Evolutionary conservation across 2,329 filamentous ascomycete species (phyloP).

Genomic region (Neonectria faginata): DNA sequence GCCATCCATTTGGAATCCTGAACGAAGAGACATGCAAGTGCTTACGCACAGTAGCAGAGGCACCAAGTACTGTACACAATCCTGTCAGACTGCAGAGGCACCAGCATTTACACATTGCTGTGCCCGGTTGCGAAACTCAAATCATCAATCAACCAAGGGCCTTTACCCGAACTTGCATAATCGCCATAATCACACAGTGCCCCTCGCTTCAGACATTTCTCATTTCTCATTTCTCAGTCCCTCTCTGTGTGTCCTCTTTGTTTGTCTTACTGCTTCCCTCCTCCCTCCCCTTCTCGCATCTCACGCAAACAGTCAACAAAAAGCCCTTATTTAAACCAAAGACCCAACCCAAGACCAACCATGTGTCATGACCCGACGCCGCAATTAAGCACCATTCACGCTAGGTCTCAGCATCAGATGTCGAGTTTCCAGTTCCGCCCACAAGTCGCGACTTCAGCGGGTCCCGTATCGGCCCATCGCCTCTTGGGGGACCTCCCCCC

Average conservation of each 20-base stretch:
- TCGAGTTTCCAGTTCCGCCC: slow-evolving; percentile 33
- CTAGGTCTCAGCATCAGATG: slow-evolving; percentile 33
- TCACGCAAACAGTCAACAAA: slow-evolving; percentile 19
- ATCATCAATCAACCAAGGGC: slow-evolving; percentile 7
- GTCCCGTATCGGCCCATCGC: slow-evolving; percentile 40
- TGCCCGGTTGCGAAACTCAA: slow-evolving; percentile 15
- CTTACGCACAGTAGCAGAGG: slow-evolving; percentile 21
- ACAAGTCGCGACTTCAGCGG: slow-evolving; percentile 29
- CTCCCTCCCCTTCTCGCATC: slow-evolving; percentile 1
- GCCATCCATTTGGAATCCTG: slow-evolving; percentile 26
- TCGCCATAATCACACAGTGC: slow-evolving; percentile 16
- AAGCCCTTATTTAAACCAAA: slow-evolving; percentile 8
- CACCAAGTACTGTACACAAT: slow-evolving; percentile 5
- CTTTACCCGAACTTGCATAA: background rate
- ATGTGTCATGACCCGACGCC: slow-evolving; percentile 35
- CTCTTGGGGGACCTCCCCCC: slow-evolving; percentile 13
- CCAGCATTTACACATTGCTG: slow-evolving; percentile 11
- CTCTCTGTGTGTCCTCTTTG: too few species aligned
- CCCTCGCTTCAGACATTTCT: slow-evolving; percentile 8
- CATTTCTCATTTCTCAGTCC: background rate
- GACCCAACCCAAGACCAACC: slow-evolving; percentile 13
- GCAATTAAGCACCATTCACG: slow-evolving; percentile 18
- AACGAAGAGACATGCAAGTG: slow-evolving; percentile 25
- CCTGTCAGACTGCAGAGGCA: slow-evolving; percentile 16
- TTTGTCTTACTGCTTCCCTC: background rate